These are phyloP conservation scores for Stachybotrys chlorohalonatus DNA, from an alignment of 2,329 filamentous ascomycete species.

Conservation along the genomic window DNA sequence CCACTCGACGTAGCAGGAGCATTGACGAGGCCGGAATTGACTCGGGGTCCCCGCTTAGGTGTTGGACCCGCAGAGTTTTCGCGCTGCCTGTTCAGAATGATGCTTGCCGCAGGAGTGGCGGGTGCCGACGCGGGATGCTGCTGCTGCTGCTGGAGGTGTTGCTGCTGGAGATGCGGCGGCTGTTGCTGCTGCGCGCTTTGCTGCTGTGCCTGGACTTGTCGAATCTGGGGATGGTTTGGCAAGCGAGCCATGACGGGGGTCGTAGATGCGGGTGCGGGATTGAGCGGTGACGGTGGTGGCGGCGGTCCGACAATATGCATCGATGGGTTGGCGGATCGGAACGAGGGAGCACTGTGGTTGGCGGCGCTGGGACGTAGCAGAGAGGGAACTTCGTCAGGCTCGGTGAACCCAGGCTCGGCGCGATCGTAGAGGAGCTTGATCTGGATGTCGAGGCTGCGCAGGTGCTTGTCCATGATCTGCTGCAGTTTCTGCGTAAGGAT, in stretches of 20 bases:
- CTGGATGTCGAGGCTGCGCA: conserved; percentile 51
- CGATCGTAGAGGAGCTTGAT: conserved; percentile 54
- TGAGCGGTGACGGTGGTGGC: conserved; percentile 12
- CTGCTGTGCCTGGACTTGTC: conserved; percentile 40
- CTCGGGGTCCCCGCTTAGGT: conserved; percentile 44
- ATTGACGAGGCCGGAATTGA: conserved; percentile 36
- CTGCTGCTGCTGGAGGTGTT: conserved; percentile 10
- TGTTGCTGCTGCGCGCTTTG: conserved; percentile 31
- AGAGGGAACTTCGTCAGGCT: conserved; percentile 55
- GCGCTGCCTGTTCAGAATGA: conserved; percentile 48
- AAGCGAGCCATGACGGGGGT: conserved; percentile 32
- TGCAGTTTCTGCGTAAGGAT: conserved; percentile 57
- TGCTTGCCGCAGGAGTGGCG: conserved; percentile 50
- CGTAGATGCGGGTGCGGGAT: conserved; percentile 20
- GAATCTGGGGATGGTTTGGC: conserved; percentile 35
- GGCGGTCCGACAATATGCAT: conserved; percentile 20
- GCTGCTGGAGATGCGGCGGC: conserved; percentile 53
- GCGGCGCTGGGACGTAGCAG: conserved; percentile 49
- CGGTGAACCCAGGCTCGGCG: conserved; percentile 50
- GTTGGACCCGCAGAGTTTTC: conserved; percentile 52
- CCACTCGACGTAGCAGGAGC: conserved; percentile 45
- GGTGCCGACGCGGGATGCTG: conserved; percentile 46
- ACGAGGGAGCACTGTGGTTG: conserved; percentile 33
- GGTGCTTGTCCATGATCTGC: conserved; percentile 52
- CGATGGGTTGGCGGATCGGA: conserved; percentile 33